Base-by-base conservation (phyloP, 108 stramenopile species). In the Pseudonitzschia delicatissima region DNA sequence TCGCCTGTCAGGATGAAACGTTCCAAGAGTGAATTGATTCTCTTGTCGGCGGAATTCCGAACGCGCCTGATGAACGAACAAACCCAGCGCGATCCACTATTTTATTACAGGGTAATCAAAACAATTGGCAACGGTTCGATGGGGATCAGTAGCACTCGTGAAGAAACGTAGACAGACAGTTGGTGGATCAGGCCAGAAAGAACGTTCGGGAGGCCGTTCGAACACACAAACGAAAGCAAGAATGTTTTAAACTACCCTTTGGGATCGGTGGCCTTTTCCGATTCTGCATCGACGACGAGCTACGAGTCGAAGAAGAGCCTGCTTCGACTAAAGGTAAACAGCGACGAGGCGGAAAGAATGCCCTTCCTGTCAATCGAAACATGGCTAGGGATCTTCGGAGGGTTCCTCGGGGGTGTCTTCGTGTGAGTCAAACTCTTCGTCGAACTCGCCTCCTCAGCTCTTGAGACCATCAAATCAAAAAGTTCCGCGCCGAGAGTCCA, bases 1-100 rank as follows among this genome's bases (percentile, higher is more conserved):
- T 42, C 40, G 15, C 40, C 40, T 0, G 15, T 11, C 32, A 55
- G 31, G n/a, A 33, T 55, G 53, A 55, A 55, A 33, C 61, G 61
- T 1, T 62, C 61, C 0, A 62, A 35, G 39, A 62, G 61, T 26
- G 53, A 55, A 33, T 27, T 55, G 15, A 55, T 55, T 33, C n/a
- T 61, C 20, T 9, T 61, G 20, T 61, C 60, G n/a, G 23, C 66
- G 13, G 29, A 74, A 18, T 52, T 81, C 8, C 65, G 73, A 55
- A 52, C 44, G 8, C 52, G 53, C 27, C 48, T 79, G 17, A 79
- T 59, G 45, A 35, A 68, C 15, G 71, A 69, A 57, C 68, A 59
- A 44, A 61, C 32, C 12, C 21, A 77, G 60, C 78, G 78, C 6
- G 78, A 79, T 79, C 78, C 78, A 4, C 39, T 73, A 5, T 62